Evolutionary conservation across 2,329 filamentous ascomycete genomes (phyloP), one percentile per base, ranked within the genome.

Genomic region (Tolypocladium nubicola): DNA sequence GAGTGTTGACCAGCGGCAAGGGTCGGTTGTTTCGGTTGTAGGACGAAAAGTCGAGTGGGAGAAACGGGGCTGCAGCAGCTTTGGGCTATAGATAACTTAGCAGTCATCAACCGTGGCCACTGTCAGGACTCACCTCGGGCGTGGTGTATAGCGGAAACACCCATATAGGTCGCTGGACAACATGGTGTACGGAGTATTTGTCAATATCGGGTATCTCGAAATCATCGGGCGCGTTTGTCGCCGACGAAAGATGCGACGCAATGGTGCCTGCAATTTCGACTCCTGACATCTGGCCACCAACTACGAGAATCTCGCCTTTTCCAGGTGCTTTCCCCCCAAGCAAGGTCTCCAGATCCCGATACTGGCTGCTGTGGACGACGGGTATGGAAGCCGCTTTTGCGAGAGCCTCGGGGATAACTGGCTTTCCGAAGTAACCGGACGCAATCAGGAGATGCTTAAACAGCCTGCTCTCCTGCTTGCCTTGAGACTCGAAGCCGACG

Each of bases 211-310:
- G 56, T 5, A 83, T 70, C 0, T 63, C 56, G 37, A 69, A 75
- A 1, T 70, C 59, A 0, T 70, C 72, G 0, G 84, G 80, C 0
- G 81, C 79, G 66, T 87, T 75, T 14, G 71, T 70, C 3, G 80
- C 79, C 7, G 84, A 84, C 0, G 89, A 92, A 1, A 93, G 70
- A 60, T 91, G 84, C 5, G 83, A 77, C 13, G 88, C 88, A 54
- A 92, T 81, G 2, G 85, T 84, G 11, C 83, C 85, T 0, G 89
- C 86, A 53, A 87, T 86, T 73, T 95, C 90, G 6, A 88, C 82
- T 0, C 89, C 89, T 2, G 89, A 93, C 80, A 94, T 91, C 64
- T 91, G 88, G 0, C 89, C 89, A 0, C 90, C 90, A 1, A 91
- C 82, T 0, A 95, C 76, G 1, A 90, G 76, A 19, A 94, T 83